These are phyloP conservation scores for Apophysomyces elegans DNA, from an alignment of 371 early-diverging fungal species.

Conservation along the genomic window DNA sequence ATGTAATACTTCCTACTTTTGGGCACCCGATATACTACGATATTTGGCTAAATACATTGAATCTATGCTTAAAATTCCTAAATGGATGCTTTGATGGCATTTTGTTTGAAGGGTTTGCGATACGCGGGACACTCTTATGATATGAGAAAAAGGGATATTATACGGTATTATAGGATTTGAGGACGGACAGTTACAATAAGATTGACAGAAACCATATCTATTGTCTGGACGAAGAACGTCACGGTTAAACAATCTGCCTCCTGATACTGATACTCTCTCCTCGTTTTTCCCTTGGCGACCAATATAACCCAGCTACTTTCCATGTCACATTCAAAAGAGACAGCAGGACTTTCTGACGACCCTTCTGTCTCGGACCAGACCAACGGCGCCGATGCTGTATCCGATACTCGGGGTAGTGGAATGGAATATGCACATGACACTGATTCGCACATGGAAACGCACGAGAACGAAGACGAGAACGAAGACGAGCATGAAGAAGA, in stretches of 20 bases:
- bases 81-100: no score
- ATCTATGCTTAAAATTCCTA: no score
- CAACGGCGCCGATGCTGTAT: slow-evolving; percentile 27
- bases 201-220: not conserved
- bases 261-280: slow-evolving; percentile 2
- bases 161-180: no score
- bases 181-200: no score
- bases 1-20: no score
- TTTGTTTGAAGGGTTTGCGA: no score
- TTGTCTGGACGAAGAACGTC: slow-evolving; percentile 10
- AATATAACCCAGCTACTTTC: not conserved
- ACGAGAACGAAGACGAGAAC: slow-evolving; percentile 19
- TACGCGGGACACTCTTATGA: no score
- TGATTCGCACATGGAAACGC: slow-evolving; percentile 21
- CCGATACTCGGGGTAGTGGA: slow-evolving; percentile 39
- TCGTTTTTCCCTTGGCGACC: not conserved
- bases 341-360: not conserved
- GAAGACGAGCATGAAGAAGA: slow-evolving; percentile 27
- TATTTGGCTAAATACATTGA: no score
- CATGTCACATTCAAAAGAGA: not conserved
- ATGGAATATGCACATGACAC: slow-evolving; percentile 32
- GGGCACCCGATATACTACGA: no score
- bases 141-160: no score
- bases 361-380: not conserved
- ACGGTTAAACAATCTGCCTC: slow-evolving; percentile 4